Evolutionary conservation across 2,329 filamentous ascomycete genomes (phyloP).

Genomic region (Scedosporium apiospermum): DNA sequence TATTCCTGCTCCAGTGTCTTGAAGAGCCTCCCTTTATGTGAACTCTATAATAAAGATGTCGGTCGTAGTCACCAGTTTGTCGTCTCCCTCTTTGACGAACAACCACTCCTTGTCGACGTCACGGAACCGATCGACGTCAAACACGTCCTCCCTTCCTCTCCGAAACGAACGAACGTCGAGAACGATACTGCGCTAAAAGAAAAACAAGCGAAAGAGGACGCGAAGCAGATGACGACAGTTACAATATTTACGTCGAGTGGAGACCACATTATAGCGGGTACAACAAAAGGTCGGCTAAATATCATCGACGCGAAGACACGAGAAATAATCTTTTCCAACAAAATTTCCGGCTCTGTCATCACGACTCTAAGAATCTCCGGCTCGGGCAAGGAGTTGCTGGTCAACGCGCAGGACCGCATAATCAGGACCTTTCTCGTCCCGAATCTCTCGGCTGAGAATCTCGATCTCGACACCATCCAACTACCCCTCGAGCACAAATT

Average conservation of each 20-base stretch:
- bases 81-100: slow-evolving; percentile 86
- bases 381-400: slow-evolving; percentile 78
- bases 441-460: slow-evolving; percentile 56
- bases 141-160: slow-evolving; percentile 70
- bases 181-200: slow-evolving; percentile 62
- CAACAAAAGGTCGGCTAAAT: slow-evolving; percentile 92
- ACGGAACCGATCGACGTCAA: slow-evolving; percentile 61
- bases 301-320: slow-evolving; percentile 78
- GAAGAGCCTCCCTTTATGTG: slow-evolving; percentile 7
- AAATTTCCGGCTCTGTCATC: slow-evolving; percentile 78
- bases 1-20: background rate
- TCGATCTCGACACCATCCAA: slow-evolving; percentile 78
- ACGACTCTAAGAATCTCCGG: slow-evolving; percentile 73
- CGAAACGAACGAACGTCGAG: slow-evolving; percentile 62
- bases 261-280: slow-evolving; percentile 83
- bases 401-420: slow-evolving; percentile 90
- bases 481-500: slow-evolving; percentile 96
- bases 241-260: slow-evolving; percentile 80
- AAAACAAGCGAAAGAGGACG: slow-evolving; percentile 84
- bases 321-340: slow-evolving; percentile 80
- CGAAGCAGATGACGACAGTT: slow-evolving; percentile 89
- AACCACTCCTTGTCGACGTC: slow-evolving; percentile 80
- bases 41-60: background rate
- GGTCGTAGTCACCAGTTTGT: slow-evolving; percentile 67
- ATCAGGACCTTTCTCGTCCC: slow-evolving; percentile 89